Conservation (phyloP, 306 rosid species). For the Vigna mungo region DNA sequence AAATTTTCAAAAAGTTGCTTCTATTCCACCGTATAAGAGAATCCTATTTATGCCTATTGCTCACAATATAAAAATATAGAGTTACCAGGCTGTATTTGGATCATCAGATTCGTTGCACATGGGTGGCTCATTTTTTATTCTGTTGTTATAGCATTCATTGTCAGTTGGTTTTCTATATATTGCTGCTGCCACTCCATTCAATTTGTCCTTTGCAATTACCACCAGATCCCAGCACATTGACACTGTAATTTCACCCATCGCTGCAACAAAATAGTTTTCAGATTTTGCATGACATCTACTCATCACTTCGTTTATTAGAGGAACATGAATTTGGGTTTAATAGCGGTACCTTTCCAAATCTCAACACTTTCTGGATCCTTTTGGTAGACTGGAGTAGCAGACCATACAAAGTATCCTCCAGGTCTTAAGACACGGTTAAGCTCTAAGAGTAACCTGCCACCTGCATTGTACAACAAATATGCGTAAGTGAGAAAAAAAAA, state of each 20-base stretch:
- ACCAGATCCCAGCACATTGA: slow-evolving; percentile 89
- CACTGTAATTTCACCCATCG: slow-evolving; percentile 70
- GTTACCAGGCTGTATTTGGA: slow-evolving; percentile 79
- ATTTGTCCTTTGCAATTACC: slow-evolving; percentile 63
- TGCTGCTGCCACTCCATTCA: slow-evolving; percentile 79
- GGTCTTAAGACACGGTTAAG: slow-evolving; percentile 87
- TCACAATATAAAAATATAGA: slow-evolving; percentile 15
- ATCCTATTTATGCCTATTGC: neutral
- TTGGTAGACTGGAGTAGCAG: slow-evolving; percentile 92
- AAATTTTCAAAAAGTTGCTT: slow-evolving; percentile 13
- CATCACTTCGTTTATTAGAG: slow-evolving; percentile 10
- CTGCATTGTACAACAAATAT: slow-evolving; percentile 50
- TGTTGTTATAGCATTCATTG: slow-evolving; percentile 70
- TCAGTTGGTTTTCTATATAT: slow-evolving; percentile 81
- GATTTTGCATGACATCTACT: slow-evolving; percentile 26
- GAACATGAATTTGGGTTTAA: slow-evolving; percentile 22
- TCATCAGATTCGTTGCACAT: slow-evolving; percentile 75
- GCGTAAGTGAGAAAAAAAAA: neutral
- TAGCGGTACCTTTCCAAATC: slow-evolving; percentile 78
- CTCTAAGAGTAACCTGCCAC: slow-evolving; percentile 86
- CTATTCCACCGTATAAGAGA: slow-evolving; percentile 4
- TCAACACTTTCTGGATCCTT: slow-evolving; percentile 72
- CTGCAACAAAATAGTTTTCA: slow-evolving; percentile 51
- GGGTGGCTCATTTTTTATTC: slow-evolving; percentile 68
- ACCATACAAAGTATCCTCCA: slow-evolving; percentile 94